phyloP scores from a whole-genome alignment of 257 asterid species.

The Przewalskia tangutica region DNA sequence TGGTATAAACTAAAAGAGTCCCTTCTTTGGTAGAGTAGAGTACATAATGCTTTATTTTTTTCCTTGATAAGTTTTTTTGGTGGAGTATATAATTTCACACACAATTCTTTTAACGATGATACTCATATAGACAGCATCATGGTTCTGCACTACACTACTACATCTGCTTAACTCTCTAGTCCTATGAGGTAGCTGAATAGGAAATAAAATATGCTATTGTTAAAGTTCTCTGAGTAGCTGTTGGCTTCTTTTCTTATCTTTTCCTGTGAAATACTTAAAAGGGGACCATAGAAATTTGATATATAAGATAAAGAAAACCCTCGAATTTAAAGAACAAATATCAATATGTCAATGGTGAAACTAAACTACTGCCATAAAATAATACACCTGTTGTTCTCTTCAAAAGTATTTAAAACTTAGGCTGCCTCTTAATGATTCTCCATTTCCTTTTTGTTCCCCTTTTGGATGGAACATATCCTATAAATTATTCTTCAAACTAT shows the following conservation, averaged over 20 bases:
- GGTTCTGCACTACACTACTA: not conserved
- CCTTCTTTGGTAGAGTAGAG: not conserved
- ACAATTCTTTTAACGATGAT: not conserved
- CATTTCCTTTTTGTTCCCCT: not conserved
- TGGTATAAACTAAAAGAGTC: not conserved
- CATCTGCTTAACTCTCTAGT: not conserved
- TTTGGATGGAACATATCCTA: not conserved
- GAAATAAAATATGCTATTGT: not conserved
- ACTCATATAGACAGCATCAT: not conserved
- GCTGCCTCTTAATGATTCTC: not conserved
- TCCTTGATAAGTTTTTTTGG: not conserved
- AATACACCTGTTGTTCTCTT: not conserved
- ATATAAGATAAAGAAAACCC: not conserved
- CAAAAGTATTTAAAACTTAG: not conserved
- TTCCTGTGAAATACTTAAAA: not conserved
- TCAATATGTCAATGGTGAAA: not conserved
- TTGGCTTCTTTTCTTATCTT: not conserved
- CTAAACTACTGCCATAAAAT: not conserved
- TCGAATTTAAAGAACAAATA: not conserved
- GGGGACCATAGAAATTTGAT: not conserved
- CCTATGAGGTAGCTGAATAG: not conserved
- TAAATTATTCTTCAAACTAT: not conserved
- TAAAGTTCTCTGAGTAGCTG: not conserved
- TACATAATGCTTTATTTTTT: not conserved
- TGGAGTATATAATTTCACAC: not conserved